A percentile compares a stretch with the other conserved stretches of the same genome.
These are phyloP conservation scores for Setaria viridis DNA, from an alignment of 202 grass and related monocot genomes.

Conservation along the genomic window DNA sequence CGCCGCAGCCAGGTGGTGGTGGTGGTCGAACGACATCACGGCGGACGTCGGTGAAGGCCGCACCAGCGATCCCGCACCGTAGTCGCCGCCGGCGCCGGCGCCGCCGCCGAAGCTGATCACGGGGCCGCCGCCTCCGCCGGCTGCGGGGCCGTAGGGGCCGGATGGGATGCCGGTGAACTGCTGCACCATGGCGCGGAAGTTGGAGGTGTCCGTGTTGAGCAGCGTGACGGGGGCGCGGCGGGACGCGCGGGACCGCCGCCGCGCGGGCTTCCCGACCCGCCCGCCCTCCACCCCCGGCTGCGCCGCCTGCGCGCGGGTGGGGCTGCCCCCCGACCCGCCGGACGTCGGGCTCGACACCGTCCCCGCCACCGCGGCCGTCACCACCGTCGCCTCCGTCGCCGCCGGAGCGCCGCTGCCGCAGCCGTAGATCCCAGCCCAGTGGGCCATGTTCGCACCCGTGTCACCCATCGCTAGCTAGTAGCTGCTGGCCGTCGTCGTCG, in stretches of 20 bases:
- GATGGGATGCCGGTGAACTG: conserved; percentile 93
- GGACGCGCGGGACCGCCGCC: conserved; percentile 70
- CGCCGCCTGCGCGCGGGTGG: not conserved
- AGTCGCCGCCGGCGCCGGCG: not conserved
- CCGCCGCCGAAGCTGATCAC: conserved; percentile 50
- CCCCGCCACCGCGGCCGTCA: not conserved
- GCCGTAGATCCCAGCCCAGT: conserved; percentile 55
- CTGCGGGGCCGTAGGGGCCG: conserved; percentile 48
- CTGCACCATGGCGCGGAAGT: conserved; percentile 98
- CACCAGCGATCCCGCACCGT: conserved; percentile 41
- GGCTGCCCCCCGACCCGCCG: conserved; percentile 35
- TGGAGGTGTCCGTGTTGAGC: conserved; percentile 93
- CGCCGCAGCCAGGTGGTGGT: not conserved
- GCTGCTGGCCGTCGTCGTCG: not conserved
- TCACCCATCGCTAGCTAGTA: conserved; percentile 57
- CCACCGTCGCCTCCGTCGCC: not conserved
- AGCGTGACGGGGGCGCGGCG: conserved; percentile 80
- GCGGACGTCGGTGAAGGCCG: conserved; percentile 51
- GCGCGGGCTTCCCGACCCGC: conserved; percentile 65
- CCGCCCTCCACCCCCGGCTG: conserved; percentile 50
- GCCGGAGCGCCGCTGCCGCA: conserved; percentile 8
- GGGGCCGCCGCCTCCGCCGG: not conserved
- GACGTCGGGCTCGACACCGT: conserved; percentile 64
- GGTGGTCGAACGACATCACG: conserved; percentile 60
- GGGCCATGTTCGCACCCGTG: conserved; percentile 43